phyloP scores from a whole-genome alignment of 106 monocot genomes.

The Gastrodia elata region DNA sequence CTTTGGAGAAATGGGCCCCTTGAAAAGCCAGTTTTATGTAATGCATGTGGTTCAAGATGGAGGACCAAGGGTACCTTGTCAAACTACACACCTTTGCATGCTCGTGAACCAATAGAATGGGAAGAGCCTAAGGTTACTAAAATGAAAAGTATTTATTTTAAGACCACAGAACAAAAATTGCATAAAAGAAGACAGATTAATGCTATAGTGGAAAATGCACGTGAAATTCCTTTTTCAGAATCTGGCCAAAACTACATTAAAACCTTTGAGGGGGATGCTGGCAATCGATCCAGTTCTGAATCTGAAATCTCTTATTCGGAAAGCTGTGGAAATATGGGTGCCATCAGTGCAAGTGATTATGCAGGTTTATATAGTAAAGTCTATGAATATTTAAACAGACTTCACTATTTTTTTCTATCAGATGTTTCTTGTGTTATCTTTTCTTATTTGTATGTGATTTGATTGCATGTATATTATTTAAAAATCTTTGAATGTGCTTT shows the following conservation, averaged over 20 bases:
- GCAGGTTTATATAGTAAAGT: conserved; percentile 37
- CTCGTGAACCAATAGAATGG: conserved; percentile 52
- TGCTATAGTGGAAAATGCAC: conserved; percentile 19
- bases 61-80: conserved; percentile 89
- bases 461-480: not conserved
- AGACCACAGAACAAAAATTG: conserved; percentile 36
- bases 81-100: conserved; percentile 92
- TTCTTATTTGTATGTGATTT: not conserved
- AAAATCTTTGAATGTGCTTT: not conserved
- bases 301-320: conserved; percentile 85
- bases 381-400: not conserved
- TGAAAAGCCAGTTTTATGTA: conserved; percentile 95
- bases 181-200: conserved; percentile 41
- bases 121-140: conserved; percentile 48
- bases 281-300: conserved; percentile 81
- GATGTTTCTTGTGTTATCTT: not conserved
- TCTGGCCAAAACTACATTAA: conserved; percentile 56
- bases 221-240: conserved; percentile 32
- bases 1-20: conserved; percentile 99
- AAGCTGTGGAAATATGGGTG: conserved; percentile 79
- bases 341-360: conserved; percentile 54
- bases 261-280: conserved; percentile 51
- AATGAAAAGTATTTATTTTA: conserved; percentile 32
- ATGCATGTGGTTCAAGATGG: conserved; percentile 99
- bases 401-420: not conserved